Base-by-base conservation (phyloP, 2,329 filamentous ascomycete genomes). In the Cordyceps javanica region DNA sequence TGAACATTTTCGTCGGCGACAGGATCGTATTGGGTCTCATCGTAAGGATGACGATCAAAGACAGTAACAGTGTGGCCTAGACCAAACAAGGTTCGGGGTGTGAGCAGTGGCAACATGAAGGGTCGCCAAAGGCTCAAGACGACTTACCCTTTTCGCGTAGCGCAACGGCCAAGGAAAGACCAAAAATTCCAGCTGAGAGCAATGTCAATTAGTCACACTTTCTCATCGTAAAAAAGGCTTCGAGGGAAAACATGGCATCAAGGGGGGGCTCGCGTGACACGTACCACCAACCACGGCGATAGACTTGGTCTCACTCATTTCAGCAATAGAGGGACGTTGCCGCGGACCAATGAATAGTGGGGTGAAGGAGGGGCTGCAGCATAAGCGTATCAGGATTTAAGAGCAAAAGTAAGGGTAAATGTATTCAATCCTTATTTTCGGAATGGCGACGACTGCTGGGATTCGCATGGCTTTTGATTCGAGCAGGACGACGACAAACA, bases 181-280 rank as follows among this genome's bases (percentile, higher is more conserved):
- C 64, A 38, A 65, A 66, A 19, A 66, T 60, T 32, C 64, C 64
- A 45, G 64, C 64, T 66, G 14, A 9, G 57, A 52, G 19, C 50
- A 39, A 52, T 48, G 42, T 44, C 49, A 19, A 36, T 59, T 13
- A 36, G 44, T 28, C 11, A 34, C 34, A 5, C 4, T 39, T 26
- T 21, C 25, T 9, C 13, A 16, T 46, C 28, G 30, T 23, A 30
- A 13, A 25, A 21, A n/a, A n/a, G 23, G 41, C 49, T 30, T 8
- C 26, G 28, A 38, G 4, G n/a, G 21, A 16, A 25, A 54, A 26
- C 8, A 25, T 1, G 2, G 21, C 28, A 25, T 16, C 19, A 19
- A 30, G 14, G 38, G 26, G 41, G 34, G 36, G 30, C 10, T 45
- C 25, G 41, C 21, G 41, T 34, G 45, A 42, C 51, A 48, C 59